Conservation (phyloP, 371 early-diverging fungal species). For the Rhizomucor miehei region DNA sequence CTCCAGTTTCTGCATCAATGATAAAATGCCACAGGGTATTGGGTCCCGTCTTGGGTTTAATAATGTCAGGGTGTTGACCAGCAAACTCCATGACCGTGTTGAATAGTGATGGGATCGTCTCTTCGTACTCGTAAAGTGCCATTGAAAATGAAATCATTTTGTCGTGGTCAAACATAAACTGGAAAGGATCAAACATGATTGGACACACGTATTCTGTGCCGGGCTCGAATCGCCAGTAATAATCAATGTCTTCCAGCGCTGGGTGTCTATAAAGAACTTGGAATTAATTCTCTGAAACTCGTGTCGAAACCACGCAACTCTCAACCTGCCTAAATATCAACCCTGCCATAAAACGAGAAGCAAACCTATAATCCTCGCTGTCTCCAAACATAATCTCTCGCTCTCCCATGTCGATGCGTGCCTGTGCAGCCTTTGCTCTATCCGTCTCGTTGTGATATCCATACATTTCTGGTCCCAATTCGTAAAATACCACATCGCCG, state of each 20-base stretch:
- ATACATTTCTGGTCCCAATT: conserved; percentile 23
- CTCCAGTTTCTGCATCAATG: conserved; percentile 44
- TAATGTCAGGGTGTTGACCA: conserved; percentile 31
- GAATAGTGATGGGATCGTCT: conserved; percentile 85
- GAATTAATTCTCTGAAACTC: background rate
- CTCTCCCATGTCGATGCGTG: conserved; percentile 16
- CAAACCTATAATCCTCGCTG: conserved; percentile 40
- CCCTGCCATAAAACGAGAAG: conserved; percentile 43
- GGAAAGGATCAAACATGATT: conserved; percentile 36
- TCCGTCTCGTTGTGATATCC: conserved; percentile 29
- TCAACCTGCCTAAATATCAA: conserved; percentile 32
- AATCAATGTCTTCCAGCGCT: conserved; percentile 33
- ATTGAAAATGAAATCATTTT: conserved; percentile 65
- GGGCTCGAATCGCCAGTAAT: conserved; percentile 44
- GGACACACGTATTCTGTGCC: conserved; percentile 48
- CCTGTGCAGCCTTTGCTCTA: conserved; percentile 24
- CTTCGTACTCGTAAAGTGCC: conserved; percentile 74
- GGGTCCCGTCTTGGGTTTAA: conserved; percentile 11
- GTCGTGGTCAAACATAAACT: conserved; percentile 32
- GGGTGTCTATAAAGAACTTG: conserved; percentile 28
- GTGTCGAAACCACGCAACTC: background rate
- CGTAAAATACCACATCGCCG: conserved; percentile 23
- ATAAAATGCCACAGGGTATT: conserved; percentile 39
- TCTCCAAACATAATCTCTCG: conserved; percentile 38
- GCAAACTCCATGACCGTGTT: conserved; percentile 57